Conservation (phyloP, 129 eudicot genomes). For the Flaveria ramosissima region DNA sequence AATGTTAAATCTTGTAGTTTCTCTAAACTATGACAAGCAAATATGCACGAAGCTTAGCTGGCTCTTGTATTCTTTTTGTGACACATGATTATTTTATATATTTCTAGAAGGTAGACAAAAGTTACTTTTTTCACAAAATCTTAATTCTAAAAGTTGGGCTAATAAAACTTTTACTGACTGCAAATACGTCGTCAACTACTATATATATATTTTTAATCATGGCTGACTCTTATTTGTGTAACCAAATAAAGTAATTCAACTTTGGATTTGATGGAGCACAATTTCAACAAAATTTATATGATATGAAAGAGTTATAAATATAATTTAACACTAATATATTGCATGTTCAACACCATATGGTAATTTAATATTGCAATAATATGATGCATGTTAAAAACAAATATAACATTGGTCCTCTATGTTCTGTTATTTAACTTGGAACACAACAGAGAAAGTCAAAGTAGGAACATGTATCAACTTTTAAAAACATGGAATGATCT, state of each 20-base stretch:
- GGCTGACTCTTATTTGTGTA: conserved; percentile 12
- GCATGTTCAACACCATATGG: conserved; percentile 29
- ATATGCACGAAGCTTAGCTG: conserved; percentile 8
- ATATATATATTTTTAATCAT: background rate
- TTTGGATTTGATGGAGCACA: background rate
- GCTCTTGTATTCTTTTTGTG: background rate
- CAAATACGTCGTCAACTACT: conserved; percentile 14
- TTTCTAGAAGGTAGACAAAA: conserved; percentile 28
- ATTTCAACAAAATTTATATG: background rate
- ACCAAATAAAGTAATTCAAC: conserved; percentile 8
- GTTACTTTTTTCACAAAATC: background rate
- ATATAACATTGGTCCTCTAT: background rate
- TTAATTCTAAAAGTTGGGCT: conserved; percentile 15
- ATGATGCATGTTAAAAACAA: background rate
- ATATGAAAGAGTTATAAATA: background rate
- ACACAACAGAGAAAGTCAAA: conserved; percentile 7
- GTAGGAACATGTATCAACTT: background rate
- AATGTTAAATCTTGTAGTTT: background rate
- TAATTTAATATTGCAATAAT: conserved; percentile 8
- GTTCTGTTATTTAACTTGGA: background rate
- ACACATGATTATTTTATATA: background rate
- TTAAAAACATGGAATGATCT: background rate
- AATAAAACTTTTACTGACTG: conserved; percentile 1
- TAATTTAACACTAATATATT: conserved; percentile 7
- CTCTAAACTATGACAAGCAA: background rate